Conservation (phyloP, 1,139 yeast genomes). For the Pichia sp. region DNA sequence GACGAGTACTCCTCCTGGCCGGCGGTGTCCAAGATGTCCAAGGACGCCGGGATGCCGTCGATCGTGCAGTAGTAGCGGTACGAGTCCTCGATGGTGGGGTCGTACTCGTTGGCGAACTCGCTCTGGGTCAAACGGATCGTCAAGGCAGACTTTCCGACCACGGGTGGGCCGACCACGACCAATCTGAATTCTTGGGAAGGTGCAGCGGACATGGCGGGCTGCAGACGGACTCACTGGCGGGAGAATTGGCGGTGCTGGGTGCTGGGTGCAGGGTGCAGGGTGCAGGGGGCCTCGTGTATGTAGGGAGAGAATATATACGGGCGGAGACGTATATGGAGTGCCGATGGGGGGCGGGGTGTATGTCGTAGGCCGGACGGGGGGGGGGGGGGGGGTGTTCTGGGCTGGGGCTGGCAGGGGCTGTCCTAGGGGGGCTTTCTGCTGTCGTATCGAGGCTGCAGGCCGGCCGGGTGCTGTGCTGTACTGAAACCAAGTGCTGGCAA, state of each 20-base stretch:
- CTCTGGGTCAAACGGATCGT: conserved; percentile 88
- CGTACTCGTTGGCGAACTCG: conserved; percentile 93
- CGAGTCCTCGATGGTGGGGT: conserved; percentile 92
- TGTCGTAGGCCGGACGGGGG: no score
- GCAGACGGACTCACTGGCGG: neutral
- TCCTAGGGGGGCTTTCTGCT: no score
- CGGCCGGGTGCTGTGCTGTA: no score
- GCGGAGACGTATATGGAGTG: neutral
- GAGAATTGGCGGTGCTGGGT: neutral
- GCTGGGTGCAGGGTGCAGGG: no score
- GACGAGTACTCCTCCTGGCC: conserved; percentile 98
- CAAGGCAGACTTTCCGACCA: conserved; percentile 95
- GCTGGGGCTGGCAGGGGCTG: no score
- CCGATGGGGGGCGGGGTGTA: neutral
- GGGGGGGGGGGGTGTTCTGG: no score
- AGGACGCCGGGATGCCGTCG: conserved; percentile 46
- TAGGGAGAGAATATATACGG: neutral
- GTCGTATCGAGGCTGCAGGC: no score
- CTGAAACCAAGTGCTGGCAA: no score
- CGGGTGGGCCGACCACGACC: conserved; percentile 97
- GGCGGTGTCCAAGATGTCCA: conserved; percentile 90
- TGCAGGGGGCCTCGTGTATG: neutral
- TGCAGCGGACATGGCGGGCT: neutral
- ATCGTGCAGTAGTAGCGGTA: conserved; percentile 54
- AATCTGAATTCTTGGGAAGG: conserved; percentile 66